phyloP scores from a whole-genome alignment of 2,329 filamentous ascomycete genomes.

The Fusarium camptoceras region DNA sequence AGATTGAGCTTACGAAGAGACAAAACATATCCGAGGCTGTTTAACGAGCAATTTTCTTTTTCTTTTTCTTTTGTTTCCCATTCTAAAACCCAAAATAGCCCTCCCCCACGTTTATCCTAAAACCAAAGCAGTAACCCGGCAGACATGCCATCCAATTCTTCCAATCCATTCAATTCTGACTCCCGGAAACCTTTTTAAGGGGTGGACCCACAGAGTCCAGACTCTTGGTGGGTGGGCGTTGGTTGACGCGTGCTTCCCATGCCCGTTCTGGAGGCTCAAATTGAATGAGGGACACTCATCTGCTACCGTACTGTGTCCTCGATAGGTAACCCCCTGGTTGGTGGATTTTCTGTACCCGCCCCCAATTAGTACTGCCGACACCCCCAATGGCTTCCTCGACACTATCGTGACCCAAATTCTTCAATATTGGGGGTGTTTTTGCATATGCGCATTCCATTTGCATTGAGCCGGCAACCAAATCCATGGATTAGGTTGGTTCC shows the following conservation, averaged over 20 bases:
- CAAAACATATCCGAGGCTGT: conserved; percentile 1
- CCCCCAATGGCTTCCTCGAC: conserved; percentile 36
- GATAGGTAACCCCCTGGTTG: conserved; percentile 25
- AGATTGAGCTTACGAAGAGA: conserved; percentile 19
- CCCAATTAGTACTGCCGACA: conserved; percentile 32
- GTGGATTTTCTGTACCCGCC: conserved; percentile 44
- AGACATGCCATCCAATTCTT: conserved; percentile 11
- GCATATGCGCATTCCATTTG: not conserved
- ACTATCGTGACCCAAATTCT: conserved; percentile 24
- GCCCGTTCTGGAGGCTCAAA: conserved; percentile 24
- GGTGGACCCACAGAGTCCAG: conserved; percentile 20
- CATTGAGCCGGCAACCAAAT: conserved; percentile 17
- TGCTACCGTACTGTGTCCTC: not conserved
- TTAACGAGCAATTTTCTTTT: not conserved
- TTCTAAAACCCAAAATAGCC: conserved; percentile 2
- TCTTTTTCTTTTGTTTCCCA: not conserved
- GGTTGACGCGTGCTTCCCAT: conserved; percentile 18
- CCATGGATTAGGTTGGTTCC: conserved; percentile 30
- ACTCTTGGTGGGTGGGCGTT: conserved; percentile 21
- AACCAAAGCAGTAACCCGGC: conserved; percentile 28
- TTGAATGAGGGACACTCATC: conserved; percentile 19
- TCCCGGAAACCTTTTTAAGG: conserved; percentile 37
- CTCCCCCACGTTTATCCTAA: conserved; percentile 1
- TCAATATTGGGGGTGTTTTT: conserved; percentile 38
- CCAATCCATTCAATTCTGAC: conserved; percentile 10